Conservation (phyloP, 768 basidiomycete species). For the Trametes sanguinea region DNA sequence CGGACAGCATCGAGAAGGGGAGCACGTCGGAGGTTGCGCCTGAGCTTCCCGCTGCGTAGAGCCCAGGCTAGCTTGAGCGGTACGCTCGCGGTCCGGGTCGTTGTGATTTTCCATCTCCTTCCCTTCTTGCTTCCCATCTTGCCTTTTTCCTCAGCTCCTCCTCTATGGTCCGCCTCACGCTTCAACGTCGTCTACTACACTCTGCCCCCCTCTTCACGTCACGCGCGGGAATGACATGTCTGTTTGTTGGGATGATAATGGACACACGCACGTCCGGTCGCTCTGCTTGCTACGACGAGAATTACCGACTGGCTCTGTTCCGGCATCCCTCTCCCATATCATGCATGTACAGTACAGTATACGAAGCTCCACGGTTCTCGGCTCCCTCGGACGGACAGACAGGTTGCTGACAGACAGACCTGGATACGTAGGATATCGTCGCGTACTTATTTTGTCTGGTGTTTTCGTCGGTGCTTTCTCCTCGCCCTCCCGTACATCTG, state of each 20-base stretch:
- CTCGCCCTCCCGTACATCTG: background rate
- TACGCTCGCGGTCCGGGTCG: too few species aligned
- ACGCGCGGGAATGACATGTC: background rate
- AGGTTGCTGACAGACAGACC: background rate
- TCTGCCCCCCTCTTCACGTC: background rate
- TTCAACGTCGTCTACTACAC: too few species aligned
- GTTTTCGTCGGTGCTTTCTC: background rate
- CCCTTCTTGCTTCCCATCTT: background rate
- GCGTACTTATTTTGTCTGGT: background rate
- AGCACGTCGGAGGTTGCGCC: slow-evolving; percentile 10
- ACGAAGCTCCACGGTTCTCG: background rate
- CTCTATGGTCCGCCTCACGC: too few species aligned
- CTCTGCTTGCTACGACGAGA: too few species aligned
- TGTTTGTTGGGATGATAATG: background rate
- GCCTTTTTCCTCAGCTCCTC: too few species aligned
- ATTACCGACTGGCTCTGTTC: too few species aligned
- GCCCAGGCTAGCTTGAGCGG: background rate
- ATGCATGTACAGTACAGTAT: background rate
- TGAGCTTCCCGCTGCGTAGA: background rate
- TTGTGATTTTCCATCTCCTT: background rate
- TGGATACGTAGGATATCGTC: background rate
- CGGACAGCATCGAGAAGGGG: slow-evolving; percentile 27
- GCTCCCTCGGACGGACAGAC: background rate
- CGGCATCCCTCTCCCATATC: too few species aligned
- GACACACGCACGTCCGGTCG: too few species aligned